Percentiles rank a stretch among this genome's conserved stretches.
These are phyloP conservation scores for Pseudoscleropodium purum DNA, from an alignment of 225 moss, liverwort and hornwort genomes.

Conservation along the genomic window DNA sequence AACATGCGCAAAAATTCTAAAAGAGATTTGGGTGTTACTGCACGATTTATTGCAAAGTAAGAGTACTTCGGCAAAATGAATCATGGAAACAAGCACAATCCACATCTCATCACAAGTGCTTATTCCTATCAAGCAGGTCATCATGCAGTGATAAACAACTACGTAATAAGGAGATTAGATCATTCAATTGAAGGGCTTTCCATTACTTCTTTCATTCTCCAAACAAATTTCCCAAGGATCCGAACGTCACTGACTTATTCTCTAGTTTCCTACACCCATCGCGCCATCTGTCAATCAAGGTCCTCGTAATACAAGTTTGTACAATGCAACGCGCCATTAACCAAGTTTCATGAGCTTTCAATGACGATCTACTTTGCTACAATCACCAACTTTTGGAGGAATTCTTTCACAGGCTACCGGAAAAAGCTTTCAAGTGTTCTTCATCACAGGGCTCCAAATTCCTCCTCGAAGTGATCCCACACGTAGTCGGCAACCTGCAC, in stretches of 20 bases:
- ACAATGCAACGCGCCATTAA: neutral
- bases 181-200: neutral
- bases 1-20: neutral
- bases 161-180: neutral
- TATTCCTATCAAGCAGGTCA: neutral
- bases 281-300: neutral
- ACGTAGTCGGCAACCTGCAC: slow-evolving; percentile 45
- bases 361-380: neutral
- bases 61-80: neutral
- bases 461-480: neutral
- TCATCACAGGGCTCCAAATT: slow-evolving; percentile 6
- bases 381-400: neutral
- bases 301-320: neutral
- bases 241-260: neutral
- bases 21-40: neutral
- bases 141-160: neutral
- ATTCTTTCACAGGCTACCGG: neutral
- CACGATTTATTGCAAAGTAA: neutral
- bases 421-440: neutral
- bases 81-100: neutral
- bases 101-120: neutral
- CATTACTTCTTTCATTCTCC: neutral
- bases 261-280: neutral
- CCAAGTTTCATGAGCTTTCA: neutral
- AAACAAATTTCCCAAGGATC: neutral